A percentile compares a stretch with the other conserved stretches of the same genome.
Conservation (phyloP, 495 filamentous ascomycete genomes). For the Chaetomium fimeti region DNA sequence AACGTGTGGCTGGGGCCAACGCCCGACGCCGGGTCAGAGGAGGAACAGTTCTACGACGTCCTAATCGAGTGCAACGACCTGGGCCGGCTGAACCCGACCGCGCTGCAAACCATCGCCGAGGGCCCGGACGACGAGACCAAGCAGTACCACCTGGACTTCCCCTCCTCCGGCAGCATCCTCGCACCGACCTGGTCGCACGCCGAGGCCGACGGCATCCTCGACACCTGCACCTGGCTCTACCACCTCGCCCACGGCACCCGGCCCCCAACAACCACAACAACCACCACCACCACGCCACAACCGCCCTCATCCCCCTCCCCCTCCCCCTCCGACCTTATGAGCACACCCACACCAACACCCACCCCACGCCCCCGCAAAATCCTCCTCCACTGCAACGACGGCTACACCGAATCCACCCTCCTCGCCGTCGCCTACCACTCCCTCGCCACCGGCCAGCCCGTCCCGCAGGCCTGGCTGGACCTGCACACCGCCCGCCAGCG, state of each 20-base stretch:
- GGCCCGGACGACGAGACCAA: constrained; percentile 37
- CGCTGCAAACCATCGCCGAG: constrained; percentile 49
- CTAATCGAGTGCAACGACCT: constrained; percentile 85
- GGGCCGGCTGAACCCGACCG: constrained; percentile 62
- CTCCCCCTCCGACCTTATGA: too few relatives aligned
- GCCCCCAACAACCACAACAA: constrained; percentile 27
- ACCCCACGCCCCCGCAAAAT: constrained; percentile 56
- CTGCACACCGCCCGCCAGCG: constrained; percentile 77
- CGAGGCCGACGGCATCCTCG: constrained; percentile 78
- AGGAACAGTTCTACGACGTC: constrained; percentile 59
- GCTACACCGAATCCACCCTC: constrained; percentile 91
- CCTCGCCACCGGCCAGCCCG: constrained; percentile 77
- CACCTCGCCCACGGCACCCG: constrained; percentile 63
- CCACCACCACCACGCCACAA: constrained; percentile 48
- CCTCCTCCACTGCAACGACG: constrained; percentile 89
- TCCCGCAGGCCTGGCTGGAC: constrained; percentile 80
- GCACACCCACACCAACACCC: constrained; percentile 23
- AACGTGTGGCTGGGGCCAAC: constrained; percentile 93
- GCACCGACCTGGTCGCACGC: constrained; percentile 74
- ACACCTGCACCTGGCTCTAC: constrained; percentile 86
- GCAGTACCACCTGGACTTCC: constrained; percentile 71
- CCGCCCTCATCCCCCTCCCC: constrained; percentile 17
- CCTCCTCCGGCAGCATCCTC: constrained; percentile 86
- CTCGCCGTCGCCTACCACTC: constrained; percentile 87
- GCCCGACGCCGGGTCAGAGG: constrained; percentile 60